Percentiles rank a stretch among this genome's conserved stretches.
Conservation (phyloP, 495 filamentous ascomycete species). For the Melanomma pulvis-pyrius region DNA sequence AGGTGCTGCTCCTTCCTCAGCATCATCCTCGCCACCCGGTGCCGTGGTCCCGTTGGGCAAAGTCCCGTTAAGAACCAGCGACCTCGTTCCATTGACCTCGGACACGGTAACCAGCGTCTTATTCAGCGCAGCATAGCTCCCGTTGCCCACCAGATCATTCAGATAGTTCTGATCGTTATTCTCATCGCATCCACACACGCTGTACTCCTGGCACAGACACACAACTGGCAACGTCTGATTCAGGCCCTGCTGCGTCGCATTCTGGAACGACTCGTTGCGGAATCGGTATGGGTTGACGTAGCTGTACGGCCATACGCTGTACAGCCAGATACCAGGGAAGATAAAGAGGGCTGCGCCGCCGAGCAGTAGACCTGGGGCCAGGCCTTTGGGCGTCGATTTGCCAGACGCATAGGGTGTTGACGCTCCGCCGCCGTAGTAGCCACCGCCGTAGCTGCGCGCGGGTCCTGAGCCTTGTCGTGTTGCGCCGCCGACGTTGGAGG, state of each 20-base stretch:
- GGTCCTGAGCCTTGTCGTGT: constrained; percentile 69
- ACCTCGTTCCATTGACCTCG: constrained; percentile 72
- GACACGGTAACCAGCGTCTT: constrained; percentile 64
- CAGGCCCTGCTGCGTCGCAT: constrained; percentile 44
- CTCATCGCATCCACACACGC: constrained; percentile 81
- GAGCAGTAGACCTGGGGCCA: constrained; percentile 61
- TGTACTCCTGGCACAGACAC: constrained; percentile 73
- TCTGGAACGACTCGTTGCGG: constrained; percentile 54
- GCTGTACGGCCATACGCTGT: constrained; percentile 72
- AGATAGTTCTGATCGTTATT: constrained; percentile 63
- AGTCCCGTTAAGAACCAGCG: constrained; percentile 82
- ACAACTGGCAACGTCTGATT: constrained; percentile 73
- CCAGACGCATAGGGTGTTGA: constrained; percentile 69
- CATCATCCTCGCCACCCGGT: constrained; percentile 56
- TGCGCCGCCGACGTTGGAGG: constrained; percentile 63
- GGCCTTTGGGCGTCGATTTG: constrained; percentile 54
- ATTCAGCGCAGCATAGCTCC: constrained; percentile 61
- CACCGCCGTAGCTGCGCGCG: constrained; percentile 62
- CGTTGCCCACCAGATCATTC: constrained; percentile 68
- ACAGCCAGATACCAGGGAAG: constrained; percentile 64
- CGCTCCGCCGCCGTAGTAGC: constrained; percentile 80
- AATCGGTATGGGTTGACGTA: constrained; percentile 65
- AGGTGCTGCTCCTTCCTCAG: constrained; percentile 37
- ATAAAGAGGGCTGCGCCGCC: constrained; percentile 57
- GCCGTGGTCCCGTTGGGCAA: constrained; percentile 82